phyloP scores from a whole-genome alignment of 2,329 filamentous ascomycete genomes.

The Alternaria hordeiaustralica region DNA sequence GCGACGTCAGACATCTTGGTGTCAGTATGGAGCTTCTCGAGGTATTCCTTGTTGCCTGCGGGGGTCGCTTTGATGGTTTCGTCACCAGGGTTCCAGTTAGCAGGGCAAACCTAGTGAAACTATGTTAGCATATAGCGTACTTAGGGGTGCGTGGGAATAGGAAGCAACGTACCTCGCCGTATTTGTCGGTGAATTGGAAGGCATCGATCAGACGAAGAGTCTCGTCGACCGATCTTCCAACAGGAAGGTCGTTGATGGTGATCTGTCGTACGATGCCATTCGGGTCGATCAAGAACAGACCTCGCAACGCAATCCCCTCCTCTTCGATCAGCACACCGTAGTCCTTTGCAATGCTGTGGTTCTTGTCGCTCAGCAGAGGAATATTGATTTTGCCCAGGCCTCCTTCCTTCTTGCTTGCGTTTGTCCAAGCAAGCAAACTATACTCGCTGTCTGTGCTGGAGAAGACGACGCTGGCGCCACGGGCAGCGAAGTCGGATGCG shows the following conservation, averaged over 20 bases:
- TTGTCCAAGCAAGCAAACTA: constrained; percentile 64
- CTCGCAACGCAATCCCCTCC: constrained; percentile 67
- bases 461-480: constrained; percentile 66
- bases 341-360: constrained; percentile 64
- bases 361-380: constrained; percentile 68
- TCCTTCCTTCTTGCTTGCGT: constrained; percentile 64
- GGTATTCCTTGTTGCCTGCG: constrained; percentile 49
- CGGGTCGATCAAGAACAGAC: constrained; percentile 71
- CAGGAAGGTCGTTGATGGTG: constrained; percentile 70
- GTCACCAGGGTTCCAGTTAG: constrained; percentile 52
- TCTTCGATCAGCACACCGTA: constrained; percentile 71
- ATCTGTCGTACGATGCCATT: constrained; percentile 66
- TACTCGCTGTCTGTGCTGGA: constrained; percentile 68
- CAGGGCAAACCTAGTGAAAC: constrained; percentile 45
- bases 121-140: constrained; percentile 1
- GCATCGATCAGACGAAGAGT: constrained; percentile 64
- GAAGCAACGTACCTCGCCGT: constrained; percentile 43
- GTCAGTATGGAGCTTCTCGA: constrained; percentile 44
- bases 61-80: constrained; percentile 51
- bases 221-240: constrained; percentile 70
- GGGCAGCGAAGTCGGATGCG: constrained; percentile 64
- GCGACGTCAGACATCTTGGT: constrained; percentile 42
- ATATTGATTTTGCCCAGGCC: constrained; percentile 67
- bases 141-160: neutral
- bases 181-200: constrained; percentile 55